Evolutionary conservation across 2,329 filamentous ascomycete species (phyloP).

Genomic region (Alternaria dauci): DNA sequence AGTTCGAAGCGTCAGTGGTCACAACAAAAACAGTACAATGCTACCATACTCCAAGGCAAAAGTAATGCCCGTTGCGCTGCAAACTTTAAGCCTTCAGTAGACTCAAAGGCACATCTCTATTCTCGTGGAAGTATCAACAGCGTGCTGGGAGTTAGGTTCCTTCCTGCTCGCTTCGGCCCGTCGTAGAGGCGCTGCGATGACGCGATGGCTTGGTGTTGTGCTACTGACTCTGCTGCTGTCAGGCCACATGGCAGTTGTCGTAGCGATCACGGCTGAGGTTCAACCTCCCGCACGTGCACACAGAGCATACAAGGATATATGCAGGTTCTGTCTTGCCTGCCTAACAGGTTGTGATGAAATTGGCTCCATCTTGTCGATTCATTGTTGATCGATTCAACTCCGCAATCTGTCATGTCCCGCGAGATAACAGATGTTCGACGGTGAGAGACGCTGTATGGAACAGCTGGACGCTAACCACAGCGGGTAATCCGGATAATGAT

Average conservation of each 20-base stretch:
- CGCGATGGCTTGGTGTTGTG: background rate
- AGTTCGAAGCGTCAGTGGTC: background rate
- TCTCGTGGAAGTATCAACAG: too few relatives aligned
- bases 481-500: background rate
- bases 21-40: too few relatives aligned
- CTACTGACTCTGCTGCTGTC: slow-evolving; percentile 2
- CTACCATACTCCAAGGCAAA: too few relatives aligned
- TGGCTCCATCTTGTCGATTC: background rate
- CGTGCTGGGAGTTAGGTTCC: background rate
- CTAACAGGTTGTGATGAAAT: background rate
- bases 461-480: background rate
- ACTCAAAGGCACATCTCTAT: too few relatives aligned
- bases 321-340: background rate
- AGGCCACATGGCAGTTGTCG: slow-evolving; percentile 3
- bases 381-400: background rate
- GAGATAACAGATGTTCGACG: background rate
- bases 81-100: too few relatives aligned
- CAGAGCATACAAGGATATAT: background rate
- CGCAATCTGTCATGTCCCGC: background rate
- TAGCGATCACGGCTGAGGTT: background rate
- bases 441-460: background rate
- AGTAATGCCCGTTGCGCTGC: too few relatives aligned
- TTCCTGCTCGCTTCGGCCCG: background rate
- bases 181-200: background rate
- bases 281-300: background rate